These are phyloP conservation scores for Allantophomopsis lycopodina DNA, from an alignment of 2,329 filamentous ascomycete species.

Conservation along the genomic window DNA sequence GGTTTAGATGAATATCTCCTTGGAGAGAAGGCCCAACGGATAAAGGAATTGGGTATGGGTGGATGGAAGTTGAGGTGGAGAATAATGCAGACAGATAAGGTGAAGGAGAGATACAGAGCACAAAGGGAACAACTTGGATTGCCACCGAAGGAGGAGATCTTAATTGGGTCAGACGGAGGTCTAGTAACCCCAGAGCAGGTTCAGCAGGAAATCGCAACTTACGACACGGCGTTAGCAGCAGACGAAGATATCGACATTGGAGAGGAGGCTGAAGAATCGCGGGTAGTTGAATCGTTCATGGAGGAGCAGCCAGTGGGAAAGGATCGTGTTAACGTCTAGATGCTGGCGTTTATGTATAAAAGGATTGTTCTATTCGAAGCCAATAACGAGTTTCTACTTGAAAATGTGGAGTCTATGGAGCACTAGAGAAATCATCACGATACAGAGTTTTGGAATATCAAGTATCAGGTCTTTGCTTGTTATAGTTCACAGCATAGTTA, in stretches of 20 bases:
- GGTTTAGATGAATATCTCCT: constrained; percentile 87
- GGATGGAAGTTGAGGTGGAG: constrained; percentile 88
- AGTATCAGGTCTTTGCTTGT: no score
- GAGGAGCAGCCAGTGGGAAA: constrained; percentile 21
- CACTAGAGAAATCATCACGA: no score
- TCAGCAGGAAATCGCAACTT: constrained; percentile 21
- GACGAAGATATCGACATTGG: constrained; percentile 23
- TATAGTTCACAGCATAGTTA: no score
- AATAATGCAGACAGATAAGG: constrained; percentile 63
- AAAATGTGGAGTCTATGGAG: no score
- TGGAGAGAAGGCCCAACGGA: constrained; percentile 60
- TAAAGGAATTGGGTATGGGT: constrained; percentile 77
- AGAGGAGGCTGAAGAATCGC: constrained; percentile 26
- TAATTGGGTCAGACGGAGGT: constrained; percentile 22
- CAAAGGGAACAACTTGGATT: constrained; percentile 56
- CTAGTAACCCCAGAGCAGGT: constrained; percentile 17
- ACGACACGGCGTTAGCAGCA: constrained; percentile 28
- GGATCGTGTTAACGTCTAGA: constrained; percentile 11
- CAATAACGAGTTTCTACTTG: no score
- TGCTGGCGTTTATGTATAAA: no score
- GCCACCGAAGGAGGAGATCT: constrained; percentile 28
- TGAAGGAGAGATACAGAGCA: constrained; percentile 50
- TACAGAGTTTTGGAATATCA: no score
- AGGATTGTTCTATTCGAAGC: no score
- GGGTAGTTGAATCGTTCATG: constrained; percentile 20